Evolutionary conservation across 805 yeast genomes (phyloP).

Genomic region (Maudiozyma turicensis): DNA sequence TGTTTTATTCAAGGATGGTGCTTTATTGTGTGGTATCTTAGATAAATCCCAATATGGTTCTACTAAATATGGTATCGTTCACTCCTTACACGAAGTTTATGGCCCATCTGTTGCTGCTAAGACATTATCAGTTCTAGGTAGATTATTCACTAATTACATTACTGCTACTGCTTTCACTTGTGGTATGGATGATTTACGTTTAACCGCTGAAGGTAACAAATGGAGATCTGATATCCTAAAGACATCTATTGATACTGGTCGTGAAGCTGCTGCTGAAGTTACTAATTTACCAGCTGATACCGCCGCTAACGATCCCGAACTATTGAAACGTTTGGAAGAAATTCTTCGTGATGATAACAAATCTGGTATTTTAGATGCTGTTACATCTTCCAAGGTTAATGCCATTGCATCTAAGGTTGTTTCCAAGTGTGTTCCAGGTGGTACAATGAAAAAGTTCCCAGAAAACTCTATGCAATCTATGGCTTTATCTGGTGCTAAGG

Average conservation of each 20-base stretch:
- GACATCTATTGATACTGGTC: conserved; percentile 73
- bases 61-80: conserved; percentile 91
- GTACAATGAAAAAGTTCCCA: conserved; percentile 93
- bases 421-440: conserved; percentile 86
- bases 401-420: conserved; percentile 92
- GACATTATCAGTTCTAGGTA: conserved; percentile 82
- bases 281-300: conserved; percentile 59
- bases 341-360: conserved; percentile 88
- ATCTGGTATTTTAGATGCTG: conserved; percentile 89
- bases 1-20: conserved; percentile 81
- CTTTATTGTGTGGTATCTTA: conserved; percentile 79
- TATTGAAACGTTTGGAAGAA: conserved; percentile 83
- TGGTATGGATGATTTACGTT: conserved; percentile 98
- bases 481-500: conserved; percentile 99
- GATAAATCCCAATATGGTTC: conserved; percentile 99
- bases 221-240: conserved; percentile 80
- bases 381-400: conserved; percentile 87
- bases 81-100: conserved; percentile 90
- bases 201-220: conserved; percentile 81
- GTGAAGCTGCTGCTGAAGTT: conserved; percentile 89
- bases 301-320: conserved; percentile 56
- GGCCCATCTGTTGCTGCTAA: conserved; percentile 88
- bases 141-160: conserved; percentile 88
- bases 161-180: conserved; percentile 92
- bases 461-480: conserved; percentile 95